Evolutionary conservation across 352 stramenopile genomes (phyloP).

Genomic region (Aphanomyces euteiches): DNA sequence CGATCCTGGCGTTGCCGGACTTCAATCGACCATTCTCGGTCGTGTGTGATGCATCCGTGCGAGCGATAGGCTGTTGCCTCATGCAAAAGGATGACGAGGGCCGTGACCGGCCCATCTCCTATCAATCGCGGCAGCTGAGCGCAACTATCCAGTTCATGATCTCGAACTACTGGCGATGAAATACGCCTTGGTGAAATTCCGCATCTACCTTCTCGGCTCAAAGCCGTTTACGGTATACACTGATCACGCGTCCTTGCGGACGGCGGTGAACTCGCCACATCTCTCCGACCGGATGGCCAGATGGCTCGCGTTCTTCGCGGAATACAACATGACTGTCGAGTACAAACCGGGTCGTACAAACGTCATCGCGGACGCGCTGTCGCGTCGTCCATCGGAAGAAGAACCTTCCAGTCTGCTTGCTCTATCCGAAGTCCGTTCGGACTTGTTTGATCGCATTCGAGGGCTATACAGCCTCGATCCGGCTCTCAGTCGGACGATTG

Average conservation of each 20-base stretch:
- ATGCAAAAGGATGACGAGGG: constrained; percentile 7
- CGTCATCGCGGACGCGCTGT: constrained; percentile 36
- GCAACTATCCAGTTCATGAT: constrained; percentile 35
- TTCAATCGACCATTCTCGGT: constrained; percentile 27
- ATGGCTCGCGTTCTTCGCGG: constrained; percentile 36
- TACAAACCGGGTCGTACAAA: constrained; percentile 36
- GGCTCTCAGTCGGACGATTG: neutral
- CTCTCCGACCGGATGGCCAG: constrained; percentile 32
- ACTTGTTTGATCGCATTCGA: neutral
- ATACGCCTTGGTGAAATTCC: constrained; percentile 37
- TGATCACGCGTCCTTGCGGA: constrained; percentile 35
- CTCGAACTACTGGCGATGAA: constrained; percentile 34
- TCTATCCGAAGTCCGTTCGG: neutral
- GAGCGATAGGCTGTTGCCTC: constrained; percentile 29
- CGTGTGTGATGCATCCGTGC: constrained; percentile 34
- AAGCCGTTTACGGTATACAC: constrained; percentile 34
- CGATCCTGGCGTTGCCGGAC: constrained; percentile 3
- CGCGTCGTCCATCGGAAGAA: no score
- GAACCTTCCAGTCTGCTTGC: no score
- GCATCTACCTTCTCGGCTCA: constrained; percentile 34
- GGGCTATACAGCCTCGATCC: neutral
- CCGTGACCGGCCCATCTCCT: constrained; percentile 32
- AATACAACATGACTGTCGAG: constrained; percentile 35
- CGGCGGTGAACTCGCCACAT: constrained; percentile 22
- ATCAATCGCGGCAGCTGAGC: constrained; percentile 36